Percentiles rank a stretch among this genome's conserved stretches.
These are phyloP conservation scores for Evansstolkia leycettana DNA, from an alignment of 495 filamentous ascomycete species.

Conservation along the genomic window DNA sequence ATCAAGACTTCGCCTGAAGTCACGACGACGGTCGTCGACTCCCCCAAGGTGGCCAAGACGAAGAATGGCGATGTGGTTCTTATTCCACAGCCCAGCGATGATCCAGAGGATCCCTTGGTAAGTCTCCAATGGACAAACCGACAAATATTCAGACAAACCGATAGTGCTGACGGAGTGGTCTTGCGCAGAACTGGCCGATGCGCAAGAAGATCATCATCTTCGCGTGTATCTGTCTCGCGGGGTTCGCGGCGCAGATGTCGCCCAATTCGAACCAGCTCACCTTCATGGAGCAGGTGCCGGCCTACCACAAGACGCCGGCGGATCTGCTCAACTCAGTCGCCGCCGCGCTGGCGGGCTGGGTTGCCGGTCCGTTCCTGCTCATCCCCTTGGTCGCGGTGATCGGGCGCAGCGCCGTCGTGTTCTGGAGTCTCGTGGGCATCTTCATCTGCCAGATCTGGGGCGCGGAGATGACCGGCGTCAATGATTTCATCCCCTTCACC, in stretches of 20 bases:
- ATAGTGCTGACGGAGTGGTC: too few relatives aligned
- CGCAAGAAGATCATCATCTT: constrained; percentile 29
- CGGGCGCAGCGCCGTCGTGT: constrained; percentile 28
- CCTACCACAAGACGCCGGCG: constrained; percentile 16
- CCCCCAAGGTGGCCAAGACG: too few relatives aligned
- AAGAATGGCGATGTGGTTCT: too few relatives aligned
- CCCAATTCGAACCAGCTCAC: constrained; percentile 23
- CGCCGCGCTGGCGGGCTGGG: constrained; percentile 28
- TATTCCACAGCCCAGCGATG: too few relatives aligned
- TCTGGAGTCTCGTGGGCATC: constrained; percentile 29
- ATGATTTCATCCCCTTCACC: constrained; percentile 30
- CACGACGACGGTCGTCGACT: too few relatives aligned
- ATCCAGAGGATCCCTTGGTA: too few relatives aligned
- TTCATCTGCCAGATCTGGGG: constrained; percentile 28
- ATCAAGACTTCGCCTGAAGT: too few relatives aligned
- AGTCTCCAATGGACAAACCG: too few relatives aligned
- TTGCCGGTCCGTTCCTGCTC: constrained; percentile 30
- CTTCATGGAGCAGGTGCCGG: constrained; percentile 15
- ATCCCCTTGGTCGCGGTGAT: constrained; percentile 23
- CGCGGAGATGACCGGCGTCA: constrained; percentile 25
- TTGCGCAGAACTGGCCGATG: constrained; percentile 36
- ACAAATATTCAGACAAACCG: too few relatives aligned
- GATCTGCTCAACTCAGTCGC: constrained; percentile 21
- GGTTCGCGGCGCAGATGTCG: constrained; percentile 16
- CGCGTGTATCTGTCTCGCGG: constrained; percentile 21